These are phyloP conservation scores for Entomortierella beljakovae DNA, from an alignment of 192 early-diverging fungal species.

Conservation along the genomic window DNA sequence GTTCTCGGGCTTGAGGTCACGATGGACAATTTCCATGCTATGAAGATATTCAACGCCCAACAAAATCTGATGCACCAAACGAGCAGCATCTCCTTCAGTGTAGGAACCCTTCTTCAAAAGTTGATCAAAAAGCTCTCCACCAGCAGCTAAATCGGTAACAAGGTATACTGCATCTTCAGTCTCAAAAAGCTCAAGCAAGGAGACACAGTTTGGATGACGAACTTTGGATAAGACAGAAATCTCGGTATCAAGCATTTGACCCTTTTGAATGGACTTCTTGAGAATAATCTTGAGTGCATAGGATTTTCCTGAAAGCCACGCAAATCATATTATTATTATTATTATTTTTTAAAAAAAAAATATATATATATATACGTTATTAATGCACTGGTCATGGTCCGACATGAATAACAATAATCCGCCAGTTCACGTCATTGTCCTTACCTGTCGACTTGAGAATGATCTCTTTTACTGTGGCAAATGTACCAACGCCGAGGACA, in stretches of 20 bases:
- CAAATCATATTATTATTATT: background rate
- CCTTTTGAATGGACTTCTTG: constrained; percentile 66
- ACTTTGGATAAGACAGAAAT: constrained; percentile 84
- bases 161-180: constrained; percentile 74
- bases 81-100: constrained; percentile 78
- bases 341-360: background rate
- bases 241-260: constrained; percentile 67
- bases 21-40: constrained; percentile 85
- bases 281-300: constrained; percentile 82
- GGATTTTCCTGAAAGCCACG: constrained; percentile 21
- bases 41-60: constrained; percentile 88
- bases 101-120: constrained; percentile 77
- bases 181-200: constrained; percentile 75
- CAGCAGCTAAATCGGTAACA: constrained; percentile 75
- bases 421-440: background rate
- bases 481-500: constrained; percentile 57
- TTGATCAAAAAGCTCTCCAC: constrained; percentile 86
- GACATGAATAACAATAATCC: background rate
- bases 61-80: constrained; percentile 75
- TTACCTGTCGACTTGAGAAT: constrained; percentile 58
- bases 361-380: background rate
- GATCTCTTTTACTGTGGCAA: constrained; percentile 74
- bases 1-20: constrained; percentile 87
- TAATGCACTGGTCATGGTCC: too few species aligned
- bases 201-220: constrained; percentile 85